These are phyloP conservation scores for Berkeleyomyces rouxiae DNA, from an alignment of 2,329 filamentous ascomycete genomes.

Conservation along the genomic window DNA sequence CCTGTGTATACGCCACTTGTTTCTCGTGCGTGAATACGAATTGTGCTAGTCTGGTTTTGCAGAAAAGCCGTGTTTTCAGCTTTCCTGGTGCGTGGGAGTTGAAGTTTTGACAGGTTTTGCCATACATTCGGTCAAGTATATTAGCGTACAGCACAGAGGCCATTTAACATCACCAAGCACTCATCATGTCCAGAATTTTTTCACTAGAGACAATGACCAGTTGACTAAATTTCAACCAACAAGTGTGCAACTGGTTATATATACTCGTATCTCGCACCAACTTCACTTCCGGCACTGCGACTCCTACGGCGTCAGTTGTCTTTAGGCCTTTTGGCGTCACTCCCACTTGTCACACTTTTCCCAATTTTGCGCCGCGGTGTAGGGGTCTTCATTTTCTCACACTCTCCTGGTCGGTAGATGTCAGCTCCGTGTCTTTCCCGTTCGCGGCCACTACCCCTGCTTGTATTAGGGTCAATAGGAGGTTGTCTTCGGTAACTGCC, in stretches of 20 bases:
- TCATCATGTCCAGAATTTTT: too few relatives aligned
- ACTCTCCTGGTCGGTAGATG: slow-evolving; percentile 1
- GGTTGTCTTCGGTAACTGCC: not conserved
- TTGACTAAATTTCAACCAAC: too few relatives aligned
- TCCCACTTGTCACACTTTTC: not conserved
- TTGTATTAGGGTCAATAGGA: not conserved
- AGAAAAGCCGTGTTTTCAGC: not conserved
- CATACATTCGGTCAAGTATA: too few relatives aligned
- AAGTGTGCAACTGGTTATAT: not conserved
- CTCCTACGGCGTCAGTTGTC: not conserved
- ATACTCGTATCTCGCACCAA: not conserved
- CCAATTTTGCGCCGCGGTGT: not conserved
- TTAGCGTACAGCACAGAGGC: too few relatives aligned
- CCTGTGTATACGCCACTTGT: not conserved
- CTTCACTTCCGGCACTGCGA: not conserved
- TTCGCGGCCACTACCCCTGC: not conserved
- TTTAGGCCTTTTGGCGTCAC: not conserved
- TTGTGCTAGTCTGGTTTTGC: not conserved
- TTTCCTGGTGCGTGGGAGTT: not conserved
- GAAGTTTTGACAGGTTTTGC: too few relatives aligned
- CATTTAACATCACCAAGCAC: too few relatives aligned
- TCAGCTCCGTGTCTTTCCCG: not conserved
- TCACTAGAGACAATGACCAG: too few relatives aligned
- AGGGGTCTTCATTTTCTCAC: not conserved
- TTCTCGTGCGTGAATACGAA: not conserved